Evolutionary conservation across 768 basidiomycete genomes (phyloP).

Genomic region (Thelephora ganbajun): DNA sequence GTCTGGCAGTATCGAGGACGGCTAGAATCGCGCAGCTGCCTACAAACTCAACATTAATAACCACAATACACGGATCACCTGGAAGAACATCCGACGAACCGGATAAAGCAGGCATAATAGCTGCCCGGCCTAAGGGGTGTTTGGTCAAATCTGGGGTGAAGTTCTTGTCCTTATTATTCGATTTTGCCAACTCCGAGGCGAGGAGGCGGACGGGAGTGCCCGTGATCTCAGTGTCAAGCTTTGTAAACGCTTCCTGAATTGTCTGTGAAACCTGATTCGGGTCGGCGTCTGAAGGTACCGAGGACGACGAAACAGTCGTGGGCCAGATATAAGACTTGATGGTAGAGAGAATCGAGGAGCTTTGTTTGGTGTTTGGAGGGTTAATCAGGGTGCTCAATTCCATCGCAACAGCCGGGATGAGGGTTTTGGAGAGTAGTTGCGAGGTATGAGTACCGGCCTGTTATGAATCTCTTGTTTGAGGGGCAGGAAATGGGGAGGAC

Average conservation of each 20-base stretch:
- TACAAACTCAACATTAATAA: constrained; percentile 13
- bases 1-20: constrained; percentile 71
- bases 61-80: constrained; percentile 3
- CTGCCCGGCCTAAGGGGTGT: constrained; percentile 53
- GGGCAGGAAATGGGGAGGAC: too few relatives aligned
- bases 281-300: constrained; percentile 25
- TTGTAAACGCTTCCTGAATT: constrained; percentile 63
- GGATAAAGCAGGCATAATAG: constrained; percentile 76
- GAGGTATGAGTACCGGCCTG: constrained; percentile 67
- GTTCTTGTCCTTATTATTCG: constrained; percentile 31
- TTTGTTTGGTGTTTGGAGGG: constrained; percentile 11
- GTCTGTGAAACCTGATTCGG: constrained; percentile 45
- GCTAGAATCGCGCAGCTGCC: constrained; percentile 90
- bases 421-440: constrained; percentile 62
- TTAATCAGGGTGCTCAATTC: constrained; percentile 49
- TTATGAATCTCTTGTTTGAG: too few relatives aligned
- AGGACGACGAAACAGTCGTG: constrained; percentile 7
- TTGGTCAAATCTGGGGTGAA: constrained; percentile 50
- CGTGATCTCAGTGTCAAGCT: constrained; percentile 76
- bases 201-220: constrained; percentile 66
- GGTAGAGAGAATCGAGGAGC: constrained; percentile 17
- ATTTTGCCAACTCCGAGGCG: constrained; percentile 37
- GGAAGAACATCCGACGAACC: constrained; percentile 24
- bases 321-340: constrained; percentile 27
- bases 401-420: constrained; percentile 74